phyloP scores from a whole-genome alignment of 768 basidiomycete species.

The Steccherinum ochraceum region DNA sequence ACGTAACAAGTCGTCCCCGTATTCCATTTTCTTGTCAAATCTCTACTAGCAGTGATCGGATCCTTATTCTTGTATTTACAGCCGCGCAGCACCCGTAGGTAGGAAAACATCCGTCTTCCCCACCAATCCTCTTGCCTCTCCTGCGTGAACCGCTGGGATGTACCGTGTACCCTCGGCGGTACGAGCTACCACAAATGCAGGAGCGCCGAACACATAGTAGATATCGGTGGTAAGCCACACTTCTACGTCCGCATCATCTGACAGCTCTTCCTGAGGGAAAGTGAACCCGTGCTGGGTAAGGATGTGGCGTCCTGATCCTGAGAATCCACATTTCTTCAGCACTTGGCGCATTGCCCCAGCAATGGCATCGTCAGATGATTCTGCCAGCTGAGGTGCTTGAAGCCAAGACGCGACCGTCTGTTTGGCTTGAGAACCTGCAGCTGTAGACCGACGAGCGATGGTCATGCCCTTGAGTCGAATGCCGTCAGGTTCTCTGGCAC shows the following conservation, averaged over 20 bases:
- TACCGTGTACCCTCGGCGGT: not conserved
- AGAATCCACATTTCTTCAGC: not conserved
- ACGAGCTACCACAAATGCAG: not conserved
- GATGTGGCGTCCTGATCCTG: not conserved
- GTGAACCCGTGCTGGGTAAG: not conserved
- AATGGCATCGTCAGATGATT: not conserved
- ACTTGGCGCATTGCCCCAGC: not conserved
- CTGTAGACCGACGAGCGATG: not conserved
- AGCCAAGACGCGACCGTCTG: not conserved
- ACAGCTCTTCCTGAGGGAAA: not conserved
- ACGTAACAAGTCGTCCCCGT: too few species aligned
- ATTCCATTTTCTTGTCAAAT: too few species aligned
- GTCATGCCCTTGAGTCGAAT: not conserved
- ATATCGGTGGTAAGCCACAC: not conserved
- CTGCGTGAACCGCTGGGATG: not conserved
- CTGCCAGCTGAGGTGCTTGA: not conserved
- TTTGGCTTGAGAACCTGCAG: not conserved
- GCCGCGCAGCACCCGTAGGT: not conserved
- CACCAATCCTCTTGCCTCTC: not conserved
- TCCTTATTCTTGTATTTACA: too few species aligned
- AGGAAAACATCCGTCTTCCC: not conserved
- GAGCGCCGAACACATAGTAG: not conserved
- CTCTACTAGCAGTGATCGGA: too few species aligned
- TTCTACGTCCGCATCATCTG: not conserved
- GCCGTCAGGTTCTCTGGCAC: not conserved